These are phyloP conservation scores for Kentomonas sorsogonicus DNA, from an alignment of 208 protist genomes.

Conservation along the genomic window DNA sequence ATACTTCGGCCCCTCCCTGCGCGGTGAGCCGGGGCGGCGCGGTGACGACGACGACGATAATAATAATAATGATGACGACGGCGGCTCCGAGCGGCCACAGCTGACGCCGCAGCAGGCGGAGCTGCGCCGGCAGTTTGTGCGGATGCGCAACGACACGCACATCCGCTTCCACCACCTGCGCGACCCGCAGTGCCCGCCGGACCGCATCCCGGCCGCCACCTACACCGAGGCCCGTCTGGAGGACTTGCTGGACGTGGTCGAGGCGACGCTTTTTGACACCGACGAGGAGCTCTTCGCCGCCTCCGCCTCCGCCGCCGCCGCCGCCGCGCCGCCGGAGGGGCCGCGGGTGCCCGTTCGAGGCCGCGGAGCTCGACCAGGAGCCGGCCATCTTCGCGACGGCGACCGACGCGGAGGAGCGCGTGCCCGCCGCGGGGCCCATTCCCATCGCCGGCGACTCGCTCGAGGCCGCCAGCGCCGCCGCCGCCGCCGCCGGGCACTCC, in stretches of 20 bases:
- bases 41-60: no score
- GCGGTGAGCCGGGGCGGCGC: no score
- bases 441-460: background rate
- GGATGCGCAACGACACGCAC: constrained; percentile 65
- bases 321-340: constrained; percentile 14
- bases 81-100: no score
- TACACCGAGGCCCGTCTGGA: constrained; percentile 56
- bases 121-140: constrained; percentile 53
- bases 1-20: no score
- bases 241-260: constrained; percentile 34
- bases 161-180: constrained; percentile 65
- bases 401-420: background rate
- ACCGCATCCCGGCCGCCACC: constrained; percentile 31
- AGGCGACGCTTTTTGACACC: constrained; percentile 44
- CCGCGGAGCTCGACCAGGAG: constrained; percentile 3
- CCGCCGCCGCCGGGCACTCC: background rate
- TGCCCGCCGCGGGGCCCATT: background rate
- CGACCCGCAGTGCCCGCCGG: constrained; percentile 26
- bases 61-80: no score
- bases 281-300: constrained; percentile 39
- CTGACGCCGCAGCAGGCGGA: no score
- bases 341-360: no score
- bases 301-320: constrained; percentile 11
- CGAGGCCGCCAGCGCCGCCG: background rate
- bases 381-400: background rate